A percentile compares a stretch with the other conserved stretches of the same genome.
phyloP scores from a whole-genome alignment of 2,329 filamentous ascomycete genomes.

The Dactylella cylindrospora region DNA sequence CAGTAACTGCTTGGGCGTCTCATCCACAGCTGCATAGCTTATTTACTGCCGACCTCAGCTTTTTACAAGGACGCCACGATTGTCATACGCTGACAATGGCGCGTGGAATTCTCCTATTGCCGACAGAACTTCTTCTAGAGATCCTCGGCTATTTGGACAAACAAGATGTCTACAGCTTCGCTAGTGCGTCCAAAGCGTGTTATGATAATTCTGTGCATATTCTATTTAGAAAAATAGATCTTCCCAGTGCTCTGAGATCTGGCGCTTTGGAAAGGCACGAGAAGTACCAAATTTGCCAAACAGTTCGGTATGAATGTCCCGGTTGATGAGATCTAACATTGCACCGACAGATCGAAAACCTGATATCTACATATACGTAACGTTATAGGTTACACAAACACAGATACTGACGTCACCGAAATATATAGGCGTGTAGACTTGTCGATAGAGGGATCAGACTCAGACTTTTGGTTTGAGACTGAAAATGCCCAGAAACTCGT shows the following conservation, averaged over 20 bases:
- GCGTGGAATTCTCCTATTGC: constrained; percentile 8
- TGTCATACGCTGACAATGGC: no score
- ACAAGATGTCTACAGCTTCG: constrained; percentile 15
- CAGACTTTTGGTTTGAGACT: constrained; percentile 12
- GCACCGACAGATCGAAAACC: no score
- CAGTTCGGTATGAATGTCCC: constrained; percentile 10
- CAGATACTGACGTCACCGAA: no score
- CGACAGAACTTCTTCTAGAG: constrained; percentile 13
- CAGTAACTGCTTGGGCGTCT: no score
- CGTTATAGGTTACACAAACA: no score
- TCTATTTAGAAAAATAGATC: constrained; percentile 11
- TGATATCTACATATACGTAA: no score
- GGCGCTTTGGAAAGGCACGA: constrained; percentile 17
- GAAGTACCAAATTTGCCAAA: constrained; percentile 12
- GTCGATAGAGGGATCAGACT: constrained; percentile 1
- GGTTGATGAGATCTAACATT: no score
- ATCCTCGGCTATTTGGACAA: constrained; percentile 12
- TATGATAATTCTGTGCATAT: constrained; percentile 13
- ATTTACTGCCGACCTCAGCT: neutral
- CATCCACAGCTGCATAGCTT: no score
- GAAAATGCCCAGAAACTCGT: neutral
- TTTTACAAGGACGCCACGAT: neutral
- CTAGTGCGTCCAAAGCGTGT: constrained; percentile 1
- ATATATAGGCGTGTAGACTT: no score
- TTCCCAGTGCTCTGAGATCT: constrained; percentile 5